phyloP scores from a whole-genome alignment of 1,284 basidiomycete genomes.

The Ganoderma sp. region DNA sequence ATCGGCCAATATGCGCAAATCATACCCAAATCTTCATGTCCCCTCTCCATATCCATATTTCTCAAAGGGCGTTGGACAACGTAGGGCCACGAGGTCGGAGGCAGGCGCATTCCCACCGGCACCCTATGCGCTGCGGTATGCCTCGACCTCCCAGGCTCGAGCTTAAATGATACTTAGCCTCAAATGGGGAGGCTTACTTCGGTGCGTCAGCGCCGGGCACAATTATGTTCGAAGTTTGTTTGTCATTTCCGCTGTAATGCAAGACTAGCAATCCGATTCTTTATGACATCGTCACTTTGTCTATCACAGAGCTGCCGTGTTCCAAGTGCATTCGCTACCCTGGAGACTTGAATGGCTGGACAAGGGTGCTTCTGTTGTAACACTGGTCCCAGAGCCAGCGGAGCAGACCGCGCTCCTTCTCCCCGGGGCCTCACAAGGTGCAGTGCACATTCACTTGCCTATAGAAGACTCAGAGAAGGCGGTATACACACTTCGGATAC shows the following conservation, averaged over 20 bases:
- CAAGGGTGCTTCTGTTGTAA: background rate
- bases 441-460: background rate
- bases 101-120: background rate
- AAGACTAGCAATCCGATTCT: background rate
- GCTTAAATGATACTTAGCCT: background rate
- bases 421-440: background rate
- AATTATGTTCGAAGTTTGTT: background rate
- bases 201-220: background rate
- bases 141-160: constrained; percentile 5
- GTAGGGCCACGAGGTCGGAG: background rate
- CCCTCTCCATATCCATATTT: background rate
- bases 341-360: background rate
- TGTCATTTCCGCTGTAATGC: constrained; percentile 5
- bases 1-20: background rate
- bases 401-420: no score
- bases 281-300: background rate
- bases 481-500: no score
- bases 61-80: background rate
- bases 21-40: background rate
- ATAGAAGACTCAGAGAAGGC: no score
- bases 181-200: background rate
- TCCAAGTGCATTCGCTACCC: background rate
- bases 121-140: background rate
- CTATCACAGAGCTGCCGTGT: background rate
- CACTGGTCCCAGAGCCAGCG: background rate